These are phyloP conservation scores for Biscogniauxia sp. DNA, from an alignment of 2,329 filamentous ascomycete species.

Conservation along the genomic window DNA sequence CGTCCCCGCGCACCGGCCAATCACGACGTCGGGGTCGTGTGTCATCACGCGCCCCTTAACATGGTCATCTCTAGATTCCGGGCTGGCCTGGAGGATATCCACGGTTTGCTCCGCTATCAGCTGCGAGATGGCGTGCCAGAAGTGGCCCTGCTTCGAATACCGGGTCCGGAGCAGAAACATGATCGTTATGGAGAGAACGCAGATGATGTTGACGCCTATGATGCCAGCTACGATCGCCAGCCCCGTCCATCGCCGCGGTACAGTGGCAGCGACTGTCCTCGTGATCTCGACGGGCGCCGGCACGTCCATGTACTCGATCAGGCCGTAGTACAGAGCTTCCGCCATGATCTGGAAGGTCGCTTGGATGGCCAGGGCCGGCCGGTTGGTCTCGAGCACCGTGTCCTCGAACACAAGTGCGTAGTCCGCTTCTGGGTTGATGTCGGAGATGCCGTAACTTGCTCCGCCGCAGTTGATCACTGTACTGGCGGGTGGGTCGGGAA, in stretches of 20 bases:
- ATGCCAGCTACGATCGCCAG: slow-evolving; percentile 10
- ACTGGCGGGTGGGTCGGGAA: slow-evolving; percentile 1
- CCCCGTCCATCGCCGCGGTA: slow-evolving; percentile 13
- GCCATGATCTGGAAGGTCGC: slow-evolving; percentile 16
- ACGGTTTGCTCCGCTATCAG: slow-evolving; percentile 22
- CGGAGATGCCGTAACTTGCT: slow-evolving; percentile 12
- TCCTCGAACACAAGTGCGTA: slow-evolving; percentile 19
- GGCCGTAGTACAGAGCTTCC: slow-evolving; percentile 16
- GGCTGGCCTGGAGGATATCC: slow-evolving; percentile 17
- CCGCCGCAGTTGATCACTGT: slow-evolving; percentile 16
- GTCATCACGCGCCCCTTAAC: slow-evolving; percentile 1
- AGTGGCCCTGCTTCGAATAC: slow-evolving; percentile 21
- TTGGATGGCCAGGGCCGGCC: slow-evolving; percentile 19
- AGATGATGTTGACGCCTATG: slow-evolving; percentile 12
- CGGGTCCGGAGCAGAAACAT: slow-evolving; percentile 17
- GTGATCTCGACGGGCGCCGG: slow-evolving; percentile 8
- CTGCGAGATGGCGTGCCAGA: slow-evolving; percentile 24
- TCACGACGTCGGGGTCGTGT: slow-evolving; percentile 12
- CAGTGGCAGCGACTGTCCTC: slow-evolving; percentile 5
- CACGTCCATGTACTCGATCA: slow-evolving; percentile 14
- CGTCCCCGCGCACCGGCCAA: slow-evolving; percentile 11
- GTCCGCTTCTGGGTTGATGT: slow-evolving; percentile 19
- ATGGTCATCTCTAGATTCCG: slow-evolving; percentile 16
- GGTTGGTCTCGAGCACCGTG: slow-evolving; percentile 15
- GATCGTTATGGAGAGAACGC: slow-evolving; percentile 12